A percentile compares a stretch with the other conserved stretches of the same genome.
phyloP scores from a whole-genome alignment of 2,329 filamentous ascomycete species.

The Didymella pinodella region DNA sequence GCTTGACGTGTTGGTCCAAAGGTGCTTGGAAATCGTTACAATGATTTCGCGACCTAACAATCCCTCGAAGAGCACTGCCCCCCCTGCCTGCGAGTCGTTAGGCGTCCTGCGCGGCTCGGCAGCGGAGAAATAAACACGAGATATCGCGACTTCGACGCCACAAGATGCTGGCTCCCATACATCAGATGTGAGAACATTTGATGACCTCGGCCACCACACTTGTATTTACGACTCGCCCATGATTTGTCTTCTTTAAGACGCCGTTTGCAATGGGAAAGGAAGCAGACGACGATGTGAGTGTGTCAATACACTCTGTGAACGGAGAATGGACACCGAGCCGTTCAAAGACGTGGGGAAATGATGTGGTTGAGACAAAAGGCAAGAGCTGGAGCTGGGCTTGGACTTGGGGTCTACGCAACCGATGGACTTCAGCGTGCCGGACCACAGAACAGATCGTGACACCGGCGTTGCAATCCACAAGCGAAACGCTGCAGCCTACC shows the following conservation, averaged over 20 bases:
- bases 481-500: neutral
- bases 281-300: slow-evolving; percentile 1
- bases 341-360: slow-evolving; percentile 15
- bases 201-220: neutral
- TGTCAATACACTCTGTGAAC: slow-evolving; percentile 9
- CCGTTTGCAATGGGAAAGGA: slow-evolving; percentile 8
- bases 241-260: neutral
- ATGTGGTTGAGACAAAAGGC: slow-evolving; percentile 3
- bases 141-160: neutral
- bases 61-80: slow-evolving; percentile 1
- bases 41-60: neutral
- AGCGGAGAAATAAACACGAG: slow-evolving; percentile 7
- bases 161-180: neutral
- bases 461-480: neutral
- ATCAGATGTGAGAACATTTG: neutral
- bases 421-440: slow-evolving; percentile 3
- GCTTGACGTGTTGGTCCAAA: neutral
- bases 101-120: slow-evolving; percentile 7
- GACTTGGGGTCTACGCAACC: slow-evolving; percentile 14
- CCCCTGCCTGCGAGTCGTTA: slow-evolving; percentile 1
- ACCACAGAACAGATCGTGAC: neutral
- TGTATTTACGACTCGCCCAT: neutral
- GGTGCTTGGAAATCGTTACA: neutral
- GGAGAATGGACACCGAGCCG: slow-evolving; percentile 1
- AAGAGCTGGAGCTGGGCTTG: slow-evolving; percentile 8